phyloP scores from a whole-genome alignment of 225 moss, liverwort and hornwort genomes.

The Physcomitrellopsis africana region DNA sequence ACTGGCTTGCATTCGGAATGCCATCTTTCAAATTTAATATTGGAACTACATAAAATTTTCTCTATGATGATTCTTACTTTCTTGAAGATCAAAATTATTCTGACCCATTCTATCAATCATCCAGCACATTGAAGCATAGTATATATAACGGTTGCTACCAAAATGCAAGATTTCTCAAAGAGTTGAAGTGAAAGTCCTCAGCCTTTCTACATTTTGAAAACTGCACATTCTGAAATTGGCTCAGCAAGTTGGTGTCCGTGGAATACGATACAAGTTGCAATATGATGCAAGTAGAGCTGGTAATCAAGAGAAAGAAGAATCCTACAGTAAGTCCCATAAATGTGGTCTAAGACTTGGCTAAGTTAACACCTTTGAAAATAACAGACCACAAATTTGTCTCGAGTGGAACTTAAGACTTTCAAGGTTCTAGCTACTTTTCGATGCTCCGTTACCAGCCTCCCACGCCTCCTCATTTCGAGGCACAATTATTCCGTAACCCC shows the following conservation, averaged over 20 bases:
- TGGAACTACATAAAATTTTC: too few relatives aligned
- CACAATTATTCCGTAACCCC: constrained; percentile 90
- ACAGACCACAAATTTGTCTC: constrained; percentile 11
- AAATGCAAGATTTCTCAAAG: too few relatives aligned
- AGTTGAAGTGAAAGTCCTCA: background rate
- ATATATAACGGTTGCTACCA: too few relatives aligned
- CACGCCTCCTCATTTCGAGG: constrained; percentile 74
- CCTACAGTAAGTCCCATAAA: constrained; percentile 2
- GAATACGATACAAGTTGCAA: constrained; percentile 14
- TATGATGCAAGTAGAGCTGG: constrained; percentile 13
- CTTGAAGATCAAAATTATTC: too few relatives aligned
- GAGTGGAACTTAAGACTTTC: background rate
- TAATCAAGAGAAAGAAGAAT: constrained; percentile 8
- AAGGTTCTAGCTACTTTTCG: constrained; percentile 42
- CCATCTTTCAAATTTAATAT: too few relatives aligned
- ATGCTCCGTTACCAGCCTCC: constrained; percentile 69
- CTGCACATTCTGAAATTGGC: constrained; percentile 15
- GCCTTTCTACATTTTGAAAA: background rate
- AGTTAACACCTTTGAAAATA: background rate
- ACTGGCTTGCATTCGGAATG: too few relatives aligned
- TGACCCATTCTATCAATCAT: too few relatives aligned
- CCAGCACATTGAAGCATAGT: too few relatives aligned
- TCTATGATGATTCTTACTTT: too few relatives aligned
- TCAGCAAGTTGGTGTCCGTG: constrained; percentile 16
- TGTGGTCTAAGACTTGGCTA: constrained; percentile 20